phyloP scores from a whole-genome alignment of 2,329 filamentous ascomycete species.

The Ophiobolus disseminans region DNA sequence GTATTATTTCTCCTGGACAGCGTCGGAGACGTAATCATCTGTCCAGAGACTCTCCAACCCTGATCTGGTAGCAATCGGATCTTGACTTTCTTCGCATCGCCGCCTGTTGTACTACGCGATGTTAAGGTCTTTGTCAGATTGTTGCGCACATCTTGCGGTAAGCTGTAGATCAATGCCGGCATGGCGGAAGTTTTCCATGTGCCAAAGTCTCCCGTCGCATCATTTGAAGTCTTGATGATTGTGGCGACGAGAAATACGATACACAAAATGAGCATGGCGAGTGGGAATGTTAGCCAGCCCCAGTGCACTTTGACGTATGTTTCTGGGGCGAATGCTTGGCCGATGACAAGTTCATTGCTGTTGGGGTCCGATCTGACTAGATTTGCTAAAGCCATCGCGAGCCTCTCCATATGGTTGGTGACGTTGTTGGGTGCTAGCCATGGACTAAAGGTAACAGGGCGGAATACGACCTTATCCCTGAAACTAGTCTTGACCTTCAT shows the following conservation, averaged over 20 bases:
- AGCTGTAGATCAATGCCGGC: constrained; percentile 34
- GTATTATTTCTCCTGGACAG: too few species aligned
- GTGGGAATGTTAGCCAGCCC: constrained; percentile 35
- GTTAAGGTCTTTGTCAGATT: constrained; percentile 8
- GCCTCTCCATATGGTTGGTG: constrained; percentile 22
- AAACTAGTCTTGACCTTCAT: constrained; percentile 3
- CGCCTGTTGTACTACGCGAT: constrained; percentile 1
- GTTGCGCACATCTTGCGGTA: constrained; percentile 25
- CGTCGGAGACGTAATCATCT: too few species aligned
- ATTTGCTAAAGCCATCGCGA: constrained; percentile 29
- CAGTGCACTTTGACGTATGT: constrained; percentile 25
- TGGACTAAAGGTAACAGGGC: constrained; percentile 12
- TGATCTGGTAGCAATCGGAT: constrained; percentile 13
- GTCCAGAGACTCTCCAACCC: constrained; percentile 24
- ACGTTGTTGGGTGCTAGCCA: constrained; percentile 32
- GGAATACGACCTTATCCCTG: not conserved
- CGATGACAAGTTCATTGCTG: constrained; percentile 7
- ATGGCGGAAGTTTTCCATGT: constrained; percentile 44
- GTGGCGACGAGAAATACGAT: constrained; percentile 34
- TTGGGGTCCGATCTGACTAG: constrained; percentile 19
- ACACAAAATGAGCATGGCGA: constrained; percentile 24
- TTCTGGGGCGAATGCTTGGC: constrained; percentile 17
- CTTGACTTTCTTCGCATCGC: constrained; percentile 6
- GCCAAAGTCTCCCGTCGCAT: constrained; percentile 1
- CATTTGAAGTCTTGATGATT: constrained; percentile 15